These are phyloP conservation scores for Colletotrichum filicis DNA, from an alignment of 2,329 filamentous ascomycete genomes.

Conservation along the genomic window DNA sequence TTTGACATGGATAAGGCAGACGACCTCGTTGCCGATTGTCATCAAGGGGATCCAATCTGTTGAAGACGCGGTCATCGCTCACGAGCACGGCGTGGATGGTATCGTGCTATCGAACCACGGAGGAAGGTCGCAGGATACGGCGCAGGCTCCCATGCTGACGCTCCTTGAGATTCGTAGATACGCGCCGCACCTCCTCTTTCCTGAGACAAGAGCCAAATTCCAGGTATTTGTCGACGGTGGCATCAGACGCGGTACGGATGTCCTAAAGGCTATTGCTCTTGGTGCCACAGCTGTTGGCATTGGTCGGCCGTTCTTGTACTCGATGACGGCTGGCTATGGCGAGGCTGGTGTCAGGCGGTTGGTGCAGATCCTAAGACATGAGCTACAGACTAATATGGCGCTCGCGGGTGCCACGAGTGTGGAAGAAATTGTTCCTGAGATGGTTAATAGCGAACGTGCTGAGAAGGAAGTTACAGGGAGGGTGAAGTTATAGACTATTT, in stretches of 20 bases:
- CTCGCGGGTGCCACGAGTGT: constrained; percentile 75
- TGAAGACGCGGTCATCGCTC: constrained; percentile 68
- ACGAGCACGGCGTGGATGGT: constrained; percentile 70
- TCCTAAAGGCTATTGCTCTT: constrained; percentile 77
- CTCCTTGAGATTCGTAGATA: constrained; percentile 61
- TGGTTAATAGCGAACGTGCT: constrained; percentile 37
- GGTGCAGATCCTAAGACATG: constrained; percentile 58
- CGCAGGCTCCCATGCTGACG: constrained; percentile 38
- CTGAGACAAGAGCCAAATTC: constrained; percentile 46
- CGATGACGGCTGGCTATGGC: constrained; percentile 53
- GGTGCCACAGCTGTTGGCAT: constrained; percentile 74
- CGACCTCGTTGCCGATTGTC: constrained; percentile 64
- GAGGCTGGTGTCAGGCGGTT: constrained; percentile 61
- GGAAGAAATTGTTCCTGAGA: constrained; percentile 63
- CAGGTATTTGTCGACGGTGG: constrained; percentile 74
- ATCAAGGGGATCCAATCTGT: constrained; percentile 77
- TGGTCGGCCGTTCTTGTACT: constrained; percentile 74
- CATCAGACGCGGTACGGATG: constrained; percentile 71
- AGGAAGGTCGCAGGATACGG: constrained; percentile 64
- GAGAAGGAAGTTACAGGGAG: constrained; percentile 35
- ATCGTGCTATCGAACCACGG: constrained; percentile 80
- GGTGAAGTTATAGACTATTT: constrained; percentile 31
- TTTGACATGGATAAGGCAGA: constrained; percentile 68
- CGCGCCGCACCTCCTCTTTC: constrained; percentile 32
- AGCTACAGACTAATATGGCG: constrained; percentile 60